Evolutionary conservation across 2,329 filamentous ascomycete species (phyloP).

Genomic region (Madurella fahalii): DNA sequence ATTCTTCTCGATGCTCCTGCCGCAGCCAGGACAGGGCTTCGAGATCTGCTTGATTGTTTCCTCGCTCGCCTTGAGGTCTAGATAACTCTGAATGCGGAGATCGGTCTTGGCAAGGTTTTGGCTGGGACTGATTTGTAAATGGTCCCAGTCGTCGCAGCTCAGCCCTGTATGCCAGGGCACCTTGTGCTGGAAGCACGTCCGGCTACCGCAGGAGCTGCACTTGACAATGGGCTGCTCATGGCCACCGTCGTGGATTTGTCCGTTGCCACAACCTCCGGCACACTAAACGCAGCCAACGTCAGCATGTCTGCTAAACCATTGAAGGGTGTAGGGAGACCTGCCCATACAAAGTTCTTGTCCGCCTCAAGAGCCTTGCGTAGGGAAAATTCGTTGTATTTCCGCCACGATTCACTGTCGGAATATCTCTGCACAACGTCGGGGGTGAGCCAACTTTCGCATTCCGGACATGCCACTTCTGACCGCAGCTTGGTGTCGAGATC

Average conservation of each 20-base stretch:
- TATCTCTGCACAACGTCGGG: background rate
- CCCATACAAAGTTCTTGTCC: constrained; percentile 10
- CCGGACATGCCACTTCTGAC: constrained; percentile 2
- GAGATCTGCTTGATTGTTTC: constrained; percentile 1
- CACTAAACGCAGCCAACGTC: background rate
- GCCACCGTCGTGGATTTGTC: constrained; percentile 10
- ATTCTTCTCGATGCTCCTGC: constrained; percentile 8
- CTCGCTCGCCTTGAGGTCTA: constrained; percentile 3
- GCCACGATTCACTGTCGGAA: background rate
- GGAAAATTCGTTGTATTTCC: background rate
- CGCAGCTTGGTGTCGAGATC: background rate
- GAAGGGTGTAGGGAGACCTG: background rate
- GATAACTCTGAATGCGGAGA: background rate
- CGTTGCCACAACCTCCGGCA: constrained; percentile 6
- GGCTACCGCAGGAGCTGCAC: background rate
- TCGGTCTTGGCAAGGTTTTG: background rate
- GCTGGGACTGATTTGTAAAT: background rate
- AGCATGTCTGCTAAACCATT: background rate
- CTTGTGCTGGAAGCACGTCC: constrained; percentile 9
- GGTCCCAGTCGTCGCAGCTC: constrained; percentile 9
- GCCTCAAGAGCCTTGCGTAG: background rate
- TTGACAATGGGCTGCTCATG: constrained; percentile 8
- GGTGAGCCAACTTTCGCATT: background rate
- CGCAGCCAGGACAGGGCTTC: constrained; percentile 7
- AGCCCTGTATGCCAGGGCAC: constrained; percentile 11